Evolutionary conservation across 106 monocot genomes (phyloP).

Genomic region (Allium fistulosum): DNA sequence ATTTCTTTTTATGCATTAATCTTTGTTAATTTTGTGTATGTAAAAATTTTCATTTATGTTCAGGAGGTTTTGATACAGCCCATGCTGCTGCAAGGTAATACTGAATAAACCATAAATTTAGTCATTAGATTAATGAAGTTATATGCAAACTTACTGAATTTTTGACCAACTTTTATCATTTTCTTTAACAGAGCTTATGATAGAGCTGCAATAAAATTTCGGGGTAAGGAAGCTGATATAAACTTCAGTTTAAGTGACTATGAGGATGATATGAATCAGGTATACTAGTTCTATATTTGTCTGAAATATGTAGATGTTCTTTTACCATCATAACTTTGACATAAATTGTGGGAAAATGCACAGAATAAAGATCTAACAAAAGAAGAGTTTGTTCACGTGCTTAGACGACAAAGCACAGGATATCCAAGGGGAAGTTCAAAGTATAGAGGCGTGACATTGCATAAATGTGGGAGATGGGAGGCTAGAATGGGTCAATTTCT

Average conservation of each 20-base stretch:
- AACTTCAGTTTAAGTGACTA: conserved; percentile 51
- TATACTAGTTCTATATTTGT: not conserved
- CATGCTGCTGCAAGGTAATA: conserved; percentile 47
- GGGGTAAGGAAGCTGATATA: conserved; percentile 47
- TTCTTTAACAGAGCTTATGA: conserved; percentile 39
- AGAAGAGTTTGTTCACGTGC: conserved; percentile 53
- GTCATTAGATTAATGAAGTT: too few relatives aligned
- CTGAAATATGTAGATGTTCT: too few relatives aligned
- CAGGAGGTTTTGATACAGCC: conserved; percentile 61
- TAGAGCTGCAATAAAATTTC: conserved; percentile 53
- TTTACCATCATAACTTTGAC: too few relatives aligned
- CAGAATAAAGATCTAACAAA: conserved; percentile 38
- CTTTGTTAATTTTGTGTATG: conserved; percentile 2
- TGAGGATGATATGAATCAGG: conserved; percentile 47
- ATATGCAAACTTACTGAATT: too few relatives aligned
- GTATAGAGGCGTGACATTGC: conserved; percentile 46
- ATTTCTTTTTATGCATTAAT: not conserved
- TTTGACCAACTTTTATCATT: too few relatives aligned
- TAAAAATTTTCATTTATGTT: not conserved
- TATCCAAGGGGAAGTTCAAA: conserved; percentile 40
- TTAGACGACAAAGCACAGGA: conserved; percentile 51
- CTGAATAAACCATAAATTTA: too few relatives aligned
- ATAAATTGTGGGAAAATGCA: too few relatives aligned
- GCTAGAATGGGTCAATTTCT: conserved; percentile 50
- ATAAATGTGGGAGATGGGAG: conserved; percentile 62